Percentiles rank a stretch among this genome's conserved stretches.
phyloP scores from a whole-genome alignment of 306 rosid genomes.

The Vicia faba region DNA sequence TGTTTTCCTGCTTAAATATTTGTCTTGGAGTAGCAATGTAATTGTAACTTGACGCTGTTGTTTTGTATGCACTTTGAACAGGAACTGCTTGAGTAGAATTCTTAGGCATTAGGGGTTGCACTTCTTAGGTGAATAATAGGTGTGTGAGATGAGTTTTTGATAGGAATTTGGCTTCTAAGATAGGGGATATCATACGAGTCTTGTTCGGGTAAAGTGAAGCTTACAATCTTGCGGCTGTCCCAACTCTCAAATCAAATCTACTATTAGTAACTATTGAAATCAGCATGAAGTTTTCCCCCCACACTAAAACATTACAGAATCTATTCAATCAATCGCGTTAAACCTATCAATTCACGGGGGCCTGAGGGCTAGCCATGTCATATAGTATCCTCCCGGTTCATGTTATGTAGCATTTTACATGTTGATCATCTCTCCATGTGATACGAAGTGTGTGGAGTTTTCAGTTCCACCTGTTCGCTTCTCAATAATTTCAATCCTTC shows the following conservation, averaged over 20 bases:
- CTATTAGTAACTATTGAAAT: not conserved
- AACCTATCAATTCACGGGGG: not conserved
- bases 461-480: constrained; percentile 2
- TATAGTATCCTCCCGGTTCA: not conserved
- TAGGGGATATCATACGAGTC: not conserved
- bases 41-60: not conserved
- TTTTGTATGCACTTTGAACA: not conserved
- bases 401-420: not conserved
- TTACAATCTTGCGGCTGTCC: not conserved
- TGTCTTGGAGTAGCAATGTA: not conserved
- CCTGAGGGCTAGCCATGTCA: not conserved
- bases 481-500: not conserved
- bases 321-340: not conserved
- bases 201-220: not conserved
- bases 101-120: not conserved
- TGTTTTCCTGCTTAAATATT: not conserved
- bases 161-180: not conserved
- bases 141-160: constrained; percentile 8
- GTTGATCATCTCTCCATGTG: not conserved
- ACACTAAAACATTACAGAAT: not conserved
- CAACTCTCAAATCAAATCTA: constrained; percentile 26
- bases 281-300: too few relatives aligned
- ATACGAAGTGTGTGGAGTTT: not conserved
- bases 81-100: constrained; percentile 28
- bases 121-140: constrained; percentile 2